These are phyloP conservation scores for Senecio squalidus DNA, from an alignment of 140 eudicot genomes.

Conservation along the genomic window DNA sequence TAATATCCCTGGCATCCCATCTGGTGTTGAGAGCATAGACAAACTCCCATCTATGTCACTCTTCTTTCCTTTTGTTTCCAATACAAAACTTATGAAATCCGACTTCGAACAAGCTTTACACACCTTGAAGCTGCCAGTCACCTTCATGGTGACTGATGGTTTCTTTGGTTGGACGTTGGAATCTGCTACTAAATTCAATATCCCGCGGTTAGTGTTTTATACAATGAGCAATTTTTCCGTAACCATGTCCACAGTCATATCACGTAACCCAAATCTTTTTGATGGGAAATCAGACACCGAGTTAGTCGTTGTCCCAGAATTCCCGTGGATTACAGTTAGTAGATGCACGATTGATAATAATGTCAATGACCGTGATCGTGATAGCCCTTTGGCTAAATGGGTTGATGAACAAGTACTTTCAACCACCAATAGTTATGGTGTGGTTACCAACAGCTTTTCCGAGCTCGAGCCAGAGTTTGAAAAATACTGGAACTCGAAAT, in stretches of 20 bases:
- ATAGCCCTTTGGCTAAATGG: constrained; percentile 9
- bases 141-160: constrained; percentile 34
- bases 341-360: background rate
- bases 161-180: constrained; percentile 40
- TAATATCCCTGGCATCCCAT: constrained; percentile 18
- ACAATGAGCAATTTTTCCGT: constrained; percentile 28
- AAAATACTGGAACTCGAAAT: constrained; percentile 16
- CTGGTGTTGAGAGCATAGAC: constrained; percentile 42
- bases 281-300: background rate
- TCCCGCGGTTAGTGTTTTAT: constrained; percentile 29
- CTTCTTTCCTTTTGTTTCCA: constrained; percentile 5
- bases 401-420: background rate
- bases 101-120: constrained; percentile 25
- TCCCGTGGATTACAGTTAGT: constrained; percentile 25
- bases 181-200: constrained; percentile 25
- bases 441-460: constrained; percentile 30
- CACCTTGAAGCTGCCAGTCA: background rate
- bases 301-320: constrained; percentile 10
- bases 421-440: constrained; percentile 28
- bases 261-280: background rate
- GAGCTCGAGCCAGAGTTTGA: constrained; percentile 27
- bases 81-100: constrained; percentile 28
- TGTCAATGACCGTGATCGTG: background rate
- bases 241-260: background rate
- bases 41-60: constrained; percentile 39